Base-by-base conservation (phyloP, 805 yeast genomes). In the Kregervanrija fluxuum region DNA sequence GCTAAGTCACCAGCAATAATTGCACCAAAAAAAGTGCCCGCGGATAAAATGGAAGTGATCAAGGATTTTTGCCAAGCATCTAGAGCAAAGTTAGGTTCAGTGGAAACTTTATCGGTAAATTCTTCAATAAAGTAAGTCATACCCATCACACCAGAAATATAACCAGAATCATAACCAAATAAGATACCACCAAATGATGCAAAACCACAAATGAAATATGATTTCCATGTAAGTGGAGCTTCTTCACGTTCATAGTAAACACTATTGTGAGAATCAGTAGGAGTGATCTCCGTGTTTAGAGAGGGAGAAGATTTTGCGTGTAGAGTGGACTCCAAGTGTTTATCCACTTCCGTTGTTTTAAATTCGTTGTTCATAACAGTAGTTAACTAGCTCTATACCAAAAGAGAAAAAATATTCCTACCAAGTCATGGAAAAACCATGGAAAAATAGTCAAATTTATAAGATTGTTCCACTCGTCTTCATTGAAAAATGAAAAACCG, bases 21-120 rank as follows among this genome's bases (percentile, higher is more conserved):
- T 22, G 87, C 80, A 47, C 89, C 90, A 48, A 71, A 64, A 54
- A 79, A 79, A 13, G 87, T 82, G 48, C 90, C 89, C 43, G 79
- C 70, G n/a, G 86, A 79, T 44, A 82, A 69, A 44, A 81, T 77
- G 11, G 86, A 82, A n/a, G 84, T 82, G 37, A 82, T 75, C 37
- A 83, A 57, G 33, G 67, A 63, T 47, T 59, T 60, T 42, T 59
- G 49, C 54, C 57, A 62, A 2, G 67, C 38, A 2, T 45, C 48
- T 3, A 62, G 40, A 31, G 49, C 55, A 32, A 40, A 55, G 2
- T 40, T 43, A 11, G 54, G 45, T 12, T 45, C 46, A 22, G 47
- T 48, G 4, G 51, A 40, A 34, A 52, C 38, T 16, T 50, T 50
- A 13, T 50, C 49, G 11, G 60, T 52, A 43, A 61, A 59, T 30